These are phyloP conservation scores for Linnemannia zychae DNA, from an alignment of 192 early-diverging fungal genomes.

Conservation along the genomic window DNA sequence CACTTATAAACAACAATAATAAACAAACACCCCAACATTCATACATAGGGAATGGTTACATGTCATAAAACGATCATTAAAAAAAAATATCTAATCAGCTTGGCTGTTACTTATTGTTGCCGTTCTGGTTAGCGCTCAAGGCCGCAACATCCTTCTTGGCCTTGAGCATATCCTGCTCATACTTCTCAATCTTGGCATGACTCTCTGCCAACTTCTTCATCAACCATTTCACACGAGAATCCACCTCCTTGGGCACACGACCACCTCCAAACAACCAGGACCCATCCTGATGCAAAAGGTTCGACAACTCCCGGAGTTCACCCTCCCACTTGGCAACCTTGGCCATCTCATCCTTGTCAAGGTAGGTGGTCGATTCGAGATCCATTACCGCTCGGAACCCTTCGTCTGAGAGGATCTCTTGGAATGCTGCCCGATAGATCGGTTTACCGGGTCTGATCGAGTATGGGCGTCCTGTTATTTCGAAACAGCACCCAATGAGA, in stretches of 20 bases:
- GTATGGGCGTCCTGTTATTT: constrained; percentile 78
- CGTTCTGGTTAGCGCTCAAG: not conserved
- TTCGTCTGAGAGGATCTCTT: constrained; percentile 75
- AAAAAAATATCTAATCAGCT: no score
- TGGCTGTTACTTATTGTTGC: not conserved
- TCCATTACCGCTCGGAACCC: constrained; percentile 88
- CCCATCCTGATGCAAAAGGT: constrained; percentile 60
- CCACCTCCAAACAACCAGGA: constrained; percentile 68
- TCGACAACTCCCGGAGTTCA: constrained; percentile 68
- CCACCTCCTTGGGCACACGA: constrained; percentile 70
- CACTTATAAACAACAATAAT: no score
- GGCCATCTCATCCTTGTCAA: constrained; percentile 68
- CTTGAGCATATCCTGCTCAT: constrained; percentile 58
- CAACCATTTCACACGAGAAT: constrained; percentile 69
- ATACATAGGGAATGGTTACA: no score
- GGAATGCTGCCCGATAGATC: constrained; percentile 85
- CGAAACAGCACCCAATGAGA: not conserved
- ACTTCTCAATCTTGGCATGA: constrained; percentile 68
- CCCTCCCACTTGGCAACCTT: constrained; percentile 76
- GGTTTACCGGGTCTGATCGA: constrained; percentile 87
- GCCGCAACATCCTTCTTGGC: constrained; percentile 43
- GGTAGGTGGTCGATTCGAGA: constrained; percentile 70
- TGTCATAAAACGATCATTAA: no score
- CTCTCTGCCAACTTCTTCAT: constrained; percentile 67
- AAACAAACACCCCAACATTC: no score